Base-by-base conservation (phyloP, 2,329 filamentous ascomycete species). In the Cytospora piceae region DNA sequence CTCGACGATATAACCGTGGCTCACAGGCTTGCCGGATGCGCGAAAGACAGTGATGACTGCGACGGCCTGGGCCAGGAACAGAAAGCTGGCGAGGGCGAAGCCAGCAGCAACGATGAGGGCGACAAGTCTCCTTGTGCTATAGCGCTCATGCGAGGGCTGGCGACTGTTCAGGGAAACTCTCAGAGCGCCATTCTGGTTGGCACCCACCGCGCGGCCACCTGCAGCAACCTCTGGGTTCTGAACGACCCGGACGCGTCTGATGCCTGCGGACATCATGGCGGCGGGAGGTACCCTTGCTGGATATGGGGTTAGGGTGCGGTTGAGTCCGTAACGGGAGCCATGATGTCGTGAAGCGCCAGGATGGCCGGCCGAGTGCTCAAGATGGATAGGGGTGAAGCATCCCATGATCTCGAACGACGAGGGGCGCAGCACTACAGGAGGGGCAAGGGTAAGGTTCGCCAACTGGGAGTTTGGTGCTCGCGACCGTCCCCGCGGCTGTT, bases 351-450 rank as follows among this genome's bases (percentile, higher is more conserved):
- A 49, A 14, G 46, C 11, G 11, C 46, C 46, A 49, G 8, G 46
- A 4, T 8, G 46, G 20, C 9, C n/a, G 22, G n/a, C 46, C n/a
- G 20, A 14, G 27, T n/a, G 39, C 63, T 62, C 2, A 54, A 31
- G 1, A 12, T 27, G 1, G 49, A 20, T 27, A 22, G 39, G 31
- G 11, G 31, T 5, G 3, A 39, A 7, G 8, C 64, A 64, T 1
- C 64, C 61, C 61, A 67, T 53, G 15, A 67, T 67, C 14, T 64
- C 61, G 0, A 64, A 51, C 0, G 65, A 67, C 8, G 61, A 59
- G 1, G 64, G 17, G n/a, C 22, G 12, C 6, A 14, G 37, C 0
- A 39, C 27, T 4, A 12, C 29, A 32, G 15, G 1, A 20, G 14
- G 17, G 24, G 27, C 24, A 32, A 54, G 17, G 24, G 27, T 12